A percentile compares a stretch with the other conserved stretches of the same genome.
Conservation (phyloP, 1,284 basidiomycete species). For the Apiotrichum porosum region DNA sequence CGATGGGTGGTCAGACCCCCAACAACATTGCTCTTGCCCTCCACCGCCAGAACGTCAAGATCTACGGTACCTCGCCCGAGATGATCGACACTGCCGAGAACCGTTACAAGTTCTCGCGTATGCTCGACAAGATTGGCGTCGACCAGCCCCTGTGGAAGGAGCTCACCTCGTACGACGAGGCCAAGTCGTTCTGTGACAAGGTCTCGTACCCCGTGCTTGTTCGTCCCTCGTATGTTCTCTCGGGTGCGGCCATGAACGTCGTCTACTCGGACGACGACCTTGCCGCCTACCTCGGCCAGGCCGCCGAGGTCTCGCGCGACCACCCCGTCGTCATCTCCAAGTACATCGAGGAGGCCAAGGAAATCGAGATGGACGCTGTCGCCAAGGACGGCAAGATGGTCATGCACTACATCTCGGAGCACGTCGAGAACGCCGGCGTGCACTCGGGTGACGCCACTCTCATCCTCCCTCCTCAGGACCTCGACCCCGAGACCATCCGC, state of each 20-base stretch:
- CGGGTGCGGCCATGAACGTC: slow-evolving; percentile 98
- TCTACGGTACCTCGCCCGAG: slow-evolving; percentile 96
- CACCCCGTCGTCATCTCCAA: slow-evolving; percentile 98
- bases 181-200: slow-evolving; percentile 77
- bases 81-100: slow-evolving; percentile 99
- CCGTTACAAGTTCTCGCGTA: slow-evolving; percentile 97
- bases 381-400: slow-evolving; percentile 95
- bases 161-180: slow-evolving; percentile 84
- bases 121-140: slow-evolving; percentile 94
- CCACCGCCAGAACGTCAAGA: slow-evolving; percentile 93
- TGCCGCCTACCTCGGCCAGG: slow-evolving; percentile 85
- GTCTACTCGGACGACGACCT: slow-evolving; percentile 91
- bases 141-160: slow-evolving; percentile 99
- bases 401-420: slow-evolving; percentile 99
- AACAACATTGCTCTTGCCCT: slow-evolving; percentile 96
- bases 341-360: slow-evolving; percentile 98
- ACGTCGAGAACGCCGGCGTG: slow-evolving; percentile 98
- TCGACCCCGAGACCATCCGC: slow-evolving; percentile 91
- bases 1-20: slow-evolving; percentile 97
- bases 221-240: slow-evolving; percentile 94
- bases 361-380: slow-evolving; percentile 99
- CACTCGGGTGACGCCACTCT: slow-evolving; percentile 97
- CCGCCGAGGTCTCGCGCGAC: slow-evolving; percentile 93
- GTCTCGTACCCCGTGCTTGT: slow-evolving; percentile 95
- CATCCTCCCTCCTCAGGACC: slow-evolving; percentile 94